phyloP scores from a whole-genome alignment of 2,329 filamentous ascomycete genomes.

The Colletotrichum spaethianum region DNA sequence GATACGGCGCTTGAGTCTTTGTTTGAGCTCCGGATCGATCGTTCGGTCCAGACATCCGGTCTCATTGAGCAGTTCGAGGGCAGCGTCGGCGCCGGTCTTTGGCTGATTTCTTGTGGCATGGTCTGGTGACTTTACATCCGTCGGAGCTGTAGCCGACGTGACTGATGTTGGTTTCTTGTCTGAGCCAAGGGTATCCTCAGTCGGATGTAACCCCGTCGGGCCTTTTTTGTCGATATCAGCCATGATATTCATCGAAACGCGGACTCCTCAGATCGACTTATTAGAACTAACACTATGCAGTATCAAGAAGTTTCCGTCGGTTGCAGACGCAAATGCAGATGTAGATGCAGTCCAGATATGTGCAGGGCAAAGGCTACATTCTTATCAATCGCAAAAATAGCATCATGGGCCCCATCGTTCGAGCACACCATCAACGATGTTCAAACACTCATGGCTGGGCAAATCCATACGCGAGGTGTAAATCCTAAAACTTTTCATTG shows the following conservation, averaged over 20 bases:
- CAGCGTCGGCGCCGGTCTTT: slow-evolving; percentile 25
- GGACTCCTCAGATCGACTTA: too few relatives aligned
- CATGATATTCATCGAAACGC: neutral
- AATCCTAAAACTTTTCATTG: neutral
- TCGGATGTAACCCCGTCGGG: neutral
- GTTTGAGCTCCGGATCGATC: slow-evolving; percentile 44
- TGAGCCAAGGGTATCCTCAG: neutral
- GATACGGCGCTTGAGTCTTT: slow-evolving; percentile 67
- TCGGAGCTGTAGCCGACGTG: neutral
- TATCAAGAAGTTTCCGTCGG: neutral
- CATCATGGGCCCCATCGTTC: neutral
- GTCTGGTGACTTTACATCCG: neutral
- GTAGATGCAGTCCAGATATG: neutral
- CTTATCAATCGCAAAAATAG: slow-evolving; percentile 12
- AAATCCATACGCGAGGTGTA: slow-evolving; percentile 1
- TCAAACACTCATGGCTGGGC: neutral
- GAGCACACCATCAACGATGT: slow-evolving; percentile 13
- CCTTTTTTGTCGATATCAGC: slow-evolving; percentile 1
- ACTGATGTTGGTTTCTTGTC: neutral
- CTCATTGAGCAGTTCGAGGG: slow-evolving; percentile 29
- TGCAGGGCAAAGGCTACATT: neutral
- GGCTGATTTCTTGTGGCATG: neutral
- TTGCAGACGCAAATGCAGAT: neutral
- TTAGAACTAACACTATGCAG: neutral
- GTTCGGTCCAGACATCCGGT: slow-evolving; percentile 25